Base-by-base conservation (phyloP, 352 stramenopile species). In the Pythium folliculosum region DNA sequence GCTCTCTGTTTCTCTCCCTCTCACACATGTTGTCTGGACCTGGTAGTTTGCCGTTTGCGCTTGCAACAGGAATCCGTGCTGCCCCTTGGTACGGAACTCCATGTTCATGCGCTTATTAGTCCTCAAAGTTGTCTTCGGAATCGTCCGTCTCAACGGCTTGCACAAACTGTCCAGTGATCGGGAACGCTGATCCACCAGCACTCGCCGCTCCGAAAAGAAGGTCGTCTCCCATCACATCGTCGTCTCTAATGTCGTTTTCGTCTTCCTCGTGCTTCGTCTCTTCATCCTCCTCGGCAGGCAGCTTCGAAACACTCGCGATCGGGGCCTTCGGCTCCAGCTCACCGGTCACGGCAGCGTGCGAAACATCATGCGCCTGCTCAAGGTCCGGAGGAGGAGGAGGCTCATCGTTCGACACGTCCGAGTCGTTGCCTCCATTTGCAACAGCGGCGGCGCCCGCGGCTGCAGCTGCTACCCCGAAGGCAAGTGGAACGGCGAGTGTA, bases 221-320 rank as follows among this genome's bases (percentile, higher is more conserved):
- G 10, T 82, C 79, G 63, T 87, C 79, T 25, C 57, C 77, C 17
- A 58, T 45, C 12, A 75, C 77, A 6, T 69, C 71, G 48, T 76
- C 73, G 40, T 72, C 79, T 40, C 81, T 66, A 1, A 62, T 60
- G 45, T 70, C 70, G 38, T 68, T 63, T 12, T 71, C 68, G 9
- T 52, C 44, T n/a, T 56, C 58, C 30, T 32, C 21, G 17, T 44
- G 22, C 16, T 56, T 45, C 7, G 30, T 16, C n/a, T 61, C 52
- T 8, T 59, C 25, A 12, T 37, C 6, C 52, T 69, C 45, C 1
- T 51, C 21, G 2, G 14, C 22, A 30, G 40, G 14, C 19, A 21
- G 10, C 22, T 48, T 61, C 25, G 25, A 7, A 38, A 17, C 38
- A n/a, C 21, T 35, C 2, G 35, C 32, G 16, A 35, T 21, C 5